Percentiles rank a stretch among this genome's conserved stretches.
These are phyloP conservation scores for Colletotrichum cereale DNA, from an alignment of 2,329 filamentous ascomycete genomes.

Conservation along the genomic window DNA sequence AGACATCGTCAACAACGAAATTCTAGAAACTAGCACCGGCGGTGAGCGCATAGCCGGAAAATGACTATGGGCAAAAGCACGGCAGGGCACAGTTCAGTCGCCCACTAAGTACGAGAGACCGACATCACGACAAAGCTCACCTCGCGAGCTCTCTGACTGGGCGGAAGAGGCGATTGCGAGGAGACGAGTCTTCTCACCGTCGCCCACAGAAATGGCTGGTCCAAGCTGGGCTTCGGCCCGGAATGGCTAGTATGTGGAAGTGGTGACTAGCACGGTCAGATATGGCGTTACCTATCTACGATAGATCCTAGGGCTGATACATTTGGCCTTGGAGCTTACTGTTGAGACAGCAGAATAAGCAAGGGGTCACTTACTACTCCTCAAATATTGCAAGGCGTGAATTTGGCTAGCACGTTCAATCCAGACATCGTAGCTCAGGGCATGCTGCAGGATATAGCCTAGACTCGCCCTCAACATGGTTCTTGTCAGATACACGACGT, in stretches of 20 bases:
- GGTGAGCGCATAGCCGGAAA: background rate
- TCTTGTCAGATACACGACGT: background rate
- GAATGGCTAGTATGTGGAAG: background rate
- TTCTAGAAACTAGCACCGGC: slow-evolving; percentile 47
- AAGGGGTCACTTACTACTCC: background rate
- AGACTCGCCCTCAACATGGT: background rate
- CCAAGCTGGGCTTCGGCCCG: background rate
- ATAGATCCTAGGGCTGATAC: background rate
- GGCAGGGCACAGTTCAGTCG: background rate
- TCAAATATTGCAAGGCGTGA: background rate
- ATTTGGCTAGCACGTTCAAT: background rate
- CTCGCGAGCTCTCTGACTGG: background rate
- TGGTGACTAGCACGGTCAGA: background rate
- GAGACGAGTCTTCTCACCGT: background rate
- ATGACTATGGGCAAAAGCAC: slow-evolving; percentile 2
- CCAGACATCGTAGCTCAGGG: no score
- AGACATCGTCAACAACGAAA: slow-evolving; percentile 58
- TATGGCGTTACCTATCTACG: background rate
- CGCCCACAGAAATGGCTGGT: background rate
- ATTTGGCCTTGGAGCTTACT: background rate
- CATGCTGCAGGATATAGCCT: background rate
- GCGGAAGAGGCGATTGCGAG: slow-evolving; percentile 13
- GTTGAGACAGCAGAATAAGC: background rate
- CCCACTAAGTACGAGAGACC: background rate
- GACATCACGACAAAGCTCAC: background rate